These are phyloP conservation scores for Podospora tetraspora DNA, from an alignment of 495 filamentous ascomycete species.

Conservation along the genomic window DNA sequence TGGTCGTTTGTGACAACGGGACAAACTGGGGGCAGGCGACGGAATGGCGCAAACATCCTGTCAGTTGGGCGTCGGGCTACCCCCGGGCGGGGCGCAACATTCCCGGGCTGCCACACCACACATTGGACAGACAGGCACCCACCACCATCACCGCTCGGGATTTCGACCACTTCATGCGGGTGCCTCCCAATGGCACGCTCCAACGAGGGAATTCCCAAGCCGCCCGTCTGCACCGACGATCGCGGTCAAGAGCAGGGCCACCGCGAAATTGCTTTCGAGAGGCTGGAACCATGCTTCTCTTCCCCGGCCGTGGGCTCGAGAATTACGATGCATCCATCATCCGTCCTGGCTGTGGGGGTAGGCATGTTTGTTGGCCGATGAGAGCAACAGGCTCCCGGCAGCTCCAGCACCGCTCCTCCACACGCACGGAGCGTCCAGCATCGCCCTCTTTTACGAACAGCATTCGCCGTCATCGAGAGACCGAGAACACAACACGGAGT, in stretches of 20 bases:
- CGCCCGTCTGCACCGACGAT: neutral
- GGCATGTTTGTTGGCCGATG: neutral
- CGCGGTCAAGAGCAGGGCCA: neutral
- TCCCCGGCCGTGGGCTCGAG: neutral
- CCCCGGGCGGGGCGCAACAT: neutral
- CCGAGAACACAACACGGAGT: neutral
- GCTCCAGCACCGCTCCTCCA: neutral
- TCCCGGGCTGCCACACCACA: neutral
- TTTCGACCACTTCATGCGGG: neutral
- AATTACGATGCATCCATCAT: neutral
- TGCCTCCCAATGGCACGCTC: neutral
- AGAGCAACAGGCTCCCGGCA: neutral
- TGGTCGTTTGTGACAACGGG: slow-evolving; percentile 7
- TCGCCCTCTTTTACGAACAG: neutral
- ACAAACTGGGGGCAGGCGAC: neutral
- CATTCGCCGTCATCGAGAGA: neutral
- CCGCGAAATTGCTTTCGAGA: neutral
- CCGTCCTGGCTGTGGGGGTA: neutral
- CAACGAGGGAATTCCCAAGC: neutral
- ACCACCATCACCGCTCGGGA: neutral
- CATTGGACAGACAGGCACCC: neutral
- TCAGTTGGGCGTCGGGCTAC: slow-evolving; percentile 5
- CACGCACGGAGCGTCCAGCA: neutral
- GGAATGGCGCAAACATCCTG: slow-evolving; percentile 12
- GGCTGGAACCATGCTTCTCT: neutral